phyloP scores from a whole-genome alignment of 2,329 filamentous ascomycete genomes.

The Cladophialophora exuberans region DNA sequence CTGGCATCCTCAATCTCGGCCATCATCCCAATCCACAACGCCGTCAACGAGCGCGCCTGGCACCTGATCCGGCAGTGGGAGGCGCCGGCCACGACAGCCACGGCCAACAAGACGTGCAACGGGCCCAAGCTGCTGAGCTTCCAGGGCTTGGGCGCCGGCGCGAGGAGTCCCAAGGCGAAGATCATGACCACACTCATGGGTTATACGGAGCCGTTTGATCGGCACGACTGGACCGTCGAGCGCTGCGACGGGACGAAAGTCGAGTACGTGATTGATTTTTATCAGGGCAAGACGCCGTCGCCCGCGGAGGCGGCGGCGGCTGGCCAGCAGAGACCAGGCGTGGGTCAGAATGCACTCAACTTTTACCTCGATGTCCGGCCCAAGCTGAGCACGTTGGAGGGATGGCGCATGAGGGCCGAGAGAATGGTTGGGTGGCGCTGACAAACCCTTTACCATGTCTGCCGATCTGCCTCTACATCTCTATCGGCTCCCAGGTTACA shows the following conservation, averaged over 20 bases:
- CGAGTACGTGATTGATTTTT: slow-evolving; percentile 98
- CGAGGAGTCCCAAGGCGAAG: slow-evolving; percentile 79
- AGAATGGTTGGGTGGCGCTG: slow-evolving; percentile 39
- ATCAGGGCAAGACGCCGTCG: slow-evolving; percentile 66
- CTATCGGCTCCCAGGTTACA: no score
- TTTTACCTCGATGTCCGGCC: slow-evolving; percentile 69
- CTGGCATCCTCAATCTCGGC: slow-evolving; percentile 53
- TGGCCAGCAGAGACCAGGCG: neutral
- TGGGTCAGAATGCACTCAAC: slow-evolving; percentile 57
- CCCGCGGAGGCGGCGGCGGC: slow-evolving; percentile 29
- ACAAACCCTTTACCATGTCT: no score
- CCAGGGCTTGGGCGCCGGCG: slow-evolving; percentile 61
- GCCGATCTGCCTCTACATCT: no score
- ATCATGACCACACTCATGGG: slow-evolving; percentile 69
- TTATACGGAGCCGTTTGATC: slow-evolving; percentile 90
- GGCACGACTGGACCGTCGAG: slow-evolving; percentile 97
- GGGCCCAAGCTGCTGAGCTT: slow-evolving; percentile 86
- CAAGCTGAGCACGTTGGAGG: slow-evolving; percentile 67
- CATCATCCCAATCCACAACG: slow-evolving; percentile 98
- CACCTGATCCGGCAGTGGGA: slow-evolving; percentile 91
- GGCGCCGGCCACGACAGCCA: slow-evolving; percentile 37
- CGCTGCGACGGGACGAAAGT: slow-evolving; percentile 74
- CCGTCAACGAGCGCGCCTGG: slow-evolving; percentile 97
- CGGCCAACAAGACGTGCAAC: slow-evolving; percentile 52
- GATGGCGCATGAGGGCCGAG: slow-evolving; percentile 59